Evolutionary conservation across 495 filamentous ascomycete species (phyloP).

Genomic region (Xylaria longipes): DNA sequence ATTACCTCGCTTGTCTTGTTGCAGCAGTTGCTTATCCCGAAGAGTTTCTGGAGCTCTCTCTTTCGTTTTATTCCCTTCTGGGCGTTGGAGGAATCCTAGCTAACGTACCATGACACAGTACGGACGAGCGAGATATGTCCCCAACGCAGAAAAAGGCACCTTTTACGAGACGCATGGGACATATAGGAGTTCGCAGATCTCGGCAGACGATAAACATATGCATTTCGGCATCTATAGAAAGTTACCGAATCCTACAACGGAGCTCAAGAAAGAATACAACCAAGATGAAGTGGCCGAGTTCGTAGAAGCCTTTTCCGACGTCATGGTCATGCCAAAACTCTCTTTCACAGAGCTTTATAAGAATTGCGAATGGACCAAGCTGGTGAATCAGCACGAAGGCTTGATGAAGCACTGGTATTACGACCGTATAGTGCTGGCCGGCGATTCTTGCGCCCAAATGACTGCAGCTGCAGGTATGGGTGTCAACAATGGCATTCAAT

Average conservation of each 20-base stretch:
- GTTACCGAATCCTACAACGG: conserved; percentile 28
- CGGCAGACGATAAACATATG: conserved; percentile 33
- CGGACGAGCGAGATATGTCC: conserved; percentile 15
- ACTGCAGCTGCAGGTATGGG: conserved; percentile 45
- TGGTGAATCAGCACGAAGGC: conserved; percentile 50
- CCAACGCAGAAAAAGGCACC: conserved; percentile 23
- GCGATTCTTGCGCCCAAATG: conserved; percentile 60
- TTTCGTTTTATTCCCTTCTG: background rate
- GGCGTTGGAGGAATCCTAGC: conserved; percentile 9
- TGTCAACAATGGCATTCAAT: conserved; percentile 47
- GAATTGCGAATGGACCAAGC: conserved; percentile 13
- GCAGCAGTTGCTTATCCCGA: conserved; percentile 41
- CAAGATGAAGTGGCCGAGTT: conserved; percentile 43
- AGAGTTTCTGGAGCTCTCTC: conserved; percentile 18
- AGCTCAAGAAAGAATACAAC: conserved; percentile 40
- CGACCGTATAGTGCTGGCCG: conserved; percentile 55
- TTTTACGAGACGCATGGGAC: conserved; percentile 33
- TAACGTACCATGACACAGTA: conserved; percentile 26
- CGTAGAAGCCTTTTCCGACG: conserved; percentile 34
- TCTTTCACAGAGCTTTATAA: conserved; percentile 44
- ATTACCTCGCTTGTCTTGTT: conserved; percentile 35
- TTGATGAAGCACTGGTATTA: conserved; percentile 49
- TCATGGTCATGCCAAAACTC: conserved; percentile 40
- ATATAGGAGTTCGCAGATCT: conserved; percentile 34
- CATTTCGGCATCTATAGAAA: conserved; percentile 49